Evolutionary conservation across 2,329 filamentous ascomycete genomes (phyloP), one percentile per base, ranked within the genome.

Genomic region (Phaeosphaeria sp.): DNA sequence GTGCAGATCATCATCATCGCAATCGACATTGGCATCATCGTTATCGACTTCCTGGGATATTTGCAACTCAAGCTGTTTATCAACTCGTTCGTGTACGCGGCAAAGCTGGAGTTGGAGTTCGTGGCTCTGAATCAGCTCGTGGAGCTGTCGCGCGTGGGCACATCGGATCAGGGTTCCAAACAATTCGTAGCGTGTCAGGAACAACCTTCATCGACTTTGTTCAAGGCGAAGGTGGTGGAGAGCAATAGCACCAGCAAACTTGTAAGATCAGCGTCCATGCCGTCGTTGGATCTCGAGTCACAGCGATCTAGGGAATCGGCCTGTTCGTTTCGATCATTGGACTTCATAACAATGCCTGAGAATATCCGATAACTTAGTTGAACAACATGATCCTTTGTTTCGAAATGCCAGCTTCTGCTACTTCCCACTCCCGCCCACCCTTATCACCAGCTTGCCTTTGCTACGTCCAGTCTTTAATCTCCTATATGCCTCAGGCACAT

Each of bases 391-490:
- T 3, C n/a, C 8, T 3, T 18, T 7, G 20, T 40, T 17, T 6
- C n/a, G 40, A 43, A 3, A 21, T 20, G 20, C 20, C 17, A 43
- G 15, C 11, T 13, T 6, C 15, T 43, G 20, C 3, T 43, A 9
- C n/a, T 43, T 43, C 6, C 46, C 13, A 20, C 49, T 39, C 1
- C 17, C 30, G 9, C 17, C 6, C 1, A 64, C 47, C 40, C 27
- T 56, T 3, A 80, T 66, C 6, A 89, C 78, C 55, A 89, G 74
- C 74, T 89, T 90, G 0, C 87, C 87, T 55, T 73, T 82, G 1
- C 82, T 79, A 27, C 82, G 80, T 0, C 83, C 83, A 0, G 76
- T 81, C 71, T 82, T 86, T 61, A 89, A 66, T 67, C 80, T 85
- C 68, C 81, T 78, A 71, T 85, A 87, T 1, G 85, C 87, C 65